Evolutionary conservation across 345 rosid genomes (phyloP), one percentile per base, ranked within the genome.

Genomic region (Rhodamnia rubescens): DNA sequence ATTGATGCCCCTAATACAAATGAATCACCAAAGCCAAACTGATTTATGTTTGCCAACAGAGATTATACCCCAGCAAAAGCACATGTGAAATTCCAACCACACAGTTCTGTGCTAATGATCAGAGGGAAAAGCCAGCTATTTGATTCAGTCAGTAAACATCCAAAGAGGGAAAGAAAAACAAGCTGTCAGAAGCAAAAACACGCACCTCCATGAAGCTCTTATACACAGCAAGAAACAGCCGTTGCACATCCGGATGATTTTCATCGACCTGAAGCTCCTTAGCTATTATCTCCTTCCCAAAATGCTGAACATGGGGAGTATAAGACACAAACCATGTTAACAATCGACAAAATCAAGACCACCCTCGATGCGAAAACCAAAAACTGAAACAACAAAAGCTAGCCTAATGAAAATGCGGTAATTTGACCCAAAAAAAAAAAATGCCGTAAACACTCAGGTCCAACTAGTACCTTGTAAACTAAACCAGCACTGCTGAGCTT

Each of bases 401-500:
- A 32, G 78, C 24, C 26, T 69, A 32, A 8, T 18, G 44, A 24
- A 69, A 5, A 7, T 29, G 29, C 14, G 74, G 78, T 36, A 36
- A 36, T 36, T 36, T 3, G 40, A 36, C 40, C 40, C n/a, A n/a
- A n/a, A n/a, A 36, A 36, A 36, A 36, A 36, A 24, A 69, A 5
- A 7, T 61, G 29, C 14, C 42, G 78, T 4, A 69, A 69, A 32
- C 78, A 69, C 78, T 69, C 47, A 8, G 40, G 13, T 57, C 57
- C 27, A 51, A 53, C 29, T 29, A 50, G n/a, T 85, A 95, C 98
- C 99, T 97, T 95, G 90, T 96, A 97, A 89, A 97, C 95, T 85
- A 97, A 95, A 80, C 98, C 99, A 83, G 99, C 99, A 88, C 99
- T 97, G 83, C 99, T 94, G 81, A 97, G 99, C 88, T 96, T 96